phyloP scores from a whole-genome alignment of 2,329 filamentous ascomycete genomes.

The Phyllosticta paracitricarpa region DNA sequence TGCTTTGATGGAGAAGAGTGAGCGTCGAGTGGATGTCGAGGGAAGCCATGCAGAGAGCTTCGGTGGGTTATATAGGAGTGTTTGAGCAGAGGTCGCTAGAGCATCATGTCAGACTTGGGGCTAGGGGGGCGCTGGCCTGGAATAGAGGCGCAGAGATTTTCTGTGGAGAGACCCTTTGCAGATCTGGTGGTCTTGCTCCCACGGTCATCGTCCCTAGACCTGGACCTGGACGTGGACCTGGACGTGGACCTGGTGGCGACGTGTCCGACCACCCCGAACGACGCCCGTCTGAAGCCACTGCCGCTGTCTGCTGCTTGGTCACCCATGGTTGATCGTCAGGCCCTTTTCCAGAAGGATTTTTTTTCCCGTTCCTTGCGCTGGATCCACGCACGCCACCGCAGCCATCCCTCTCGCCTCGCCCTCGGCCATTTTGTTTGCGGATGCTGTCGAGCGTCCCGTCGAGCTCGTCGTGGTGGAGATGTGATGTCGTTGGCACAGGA shows the following conservation, averaged over 20 bases:
- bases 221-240: too few species aligned
- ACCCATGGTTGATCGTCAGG: background rate
- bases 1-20: slow-evolving; percentile 47
- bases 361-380: background rate
- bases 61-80: background rate
- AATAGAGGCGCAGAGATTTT: slow-evolving; percentile 10
- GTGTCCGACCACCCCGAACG: background rate
- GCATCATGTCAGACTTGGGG: background rate
- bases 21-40: slow-evolving; percentile 87
- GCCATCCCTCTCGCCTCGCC: background rate
- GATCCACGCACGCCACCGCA: background rate
- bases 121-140: background rate
- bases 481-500: background rate
- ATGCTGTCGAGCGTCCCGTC: too few species aligned
- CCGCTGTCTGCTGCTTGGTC: background rate
- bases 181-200: background rate
- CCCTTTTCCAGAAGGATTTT: background rate
- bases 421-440: background rate
- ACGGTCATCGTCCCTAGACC: too few species aligned
- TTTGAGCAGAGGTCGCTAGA: background rate
- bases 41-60: slow-evolving; percentile 12
- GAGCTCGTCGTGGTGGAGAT: background rate
- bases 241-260: background rate
- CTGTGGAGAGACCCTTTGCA: slow-evolving; percentile 6
- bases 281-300: background rate